phyloP scores from a whole-genome alignment of 352 stramenopile genomes.

The Pythium chondricola region DNA sequence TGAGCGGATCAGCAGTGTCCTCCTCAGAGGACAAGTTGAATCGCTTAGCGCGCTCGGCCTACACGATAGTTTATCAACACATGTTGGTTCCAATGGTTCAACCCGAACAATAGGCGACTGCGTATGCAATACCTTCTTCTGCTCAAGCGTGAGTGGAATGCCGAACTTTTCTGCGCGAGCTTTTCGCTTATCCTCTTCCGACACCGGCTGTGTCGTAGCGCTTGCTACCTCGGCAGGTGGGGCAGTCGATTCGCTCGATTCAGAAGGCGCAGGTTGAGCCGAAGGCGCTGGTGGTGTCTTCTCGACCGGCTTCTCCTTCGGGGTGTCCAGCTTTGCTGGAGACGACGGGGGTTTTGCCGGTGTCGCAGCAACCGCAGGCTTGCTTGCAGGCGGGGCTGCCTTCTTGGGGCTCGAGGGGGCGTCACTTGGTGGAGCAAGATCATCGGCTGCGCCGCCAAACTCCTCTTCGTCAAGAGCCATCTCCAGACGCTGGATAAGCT shows the following conservation, averaged over 20 bases:
- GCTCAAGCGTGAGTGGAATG: slow-evolving; percentile 56
- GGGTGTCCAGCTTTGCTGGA: slow-evolving; percentile 7
- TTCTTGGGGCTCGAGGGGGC: slow-evolving; percentile 18
- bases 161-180: slow-evolving; percentile 75
- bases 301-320: slow-evolving; percentile 8
- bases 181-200: slow-evolving; percentile 77
- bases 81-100: too few relatives aligned
- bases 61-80: background rate
- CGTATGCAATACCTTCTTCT: slow-evolving; percentile 85
- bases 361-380: slow-evolving; percentile 10
- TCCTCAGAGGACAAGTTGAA: slow-evolving; percentile 47
- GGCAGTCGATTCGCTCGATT: too few relatives aligned
- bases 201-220: slow-evolving; percentile 23
- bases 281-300: slow-evolving; percentile 2
- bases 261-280: too few relatives aligned
- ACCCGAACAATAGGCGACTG: too few relatives aligned
- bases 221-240: background rate
- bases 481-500: slow-evolving; percentile 87
- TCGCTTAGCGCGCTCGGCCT: slow-evolving; percentile 73
- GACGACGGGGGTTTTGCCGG: slow-evolving; percentile 5
- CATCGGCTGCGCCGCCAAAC: slow-evolving; percentile 74
- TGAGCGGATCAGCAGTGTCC: slow-evolving; percentile 1
- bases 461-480: slow-evolving; percentile 84
- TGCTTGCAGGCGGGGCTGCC: background rate
- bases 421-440: slow-evolving; percentile 37